Evolutionary conservation across 345 rosid genomes (phyloP), one percentile per base, ranked within the genome.

Genomic region (Citrus medica): DNA sequence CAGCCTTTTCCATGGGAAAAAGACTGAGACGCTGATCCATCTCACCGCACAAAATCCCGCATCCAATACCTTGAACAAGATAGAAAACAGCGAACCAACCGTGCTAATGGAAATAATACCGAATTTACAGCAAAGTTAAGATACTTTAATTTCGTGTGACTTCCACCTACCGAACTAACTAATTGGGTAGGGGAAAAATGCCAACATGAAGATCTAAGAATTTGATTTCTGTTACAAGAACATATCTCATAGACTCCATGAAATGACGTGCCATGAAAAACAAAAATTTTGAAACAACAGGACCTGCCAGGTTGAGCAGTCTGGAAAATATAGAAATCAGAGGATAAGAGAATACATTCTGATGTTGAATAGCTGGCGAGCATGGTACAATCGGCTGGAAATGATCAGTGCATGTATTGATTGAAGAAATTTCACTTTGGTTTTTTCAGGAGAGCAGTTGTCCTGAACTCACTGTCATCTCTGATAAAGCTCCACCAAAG

Each of bases 401-500:
- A 22, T 32, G 55, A 68, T 74, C 32, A 33, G 73, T 65, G 40
- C 79, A 71, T 59, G 59, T 40, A 48, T 71, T 73, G 80, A 55
- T 60, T 40, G 78, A 81, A 55, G 79, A 76, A 80, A 72, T 27
- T n/a, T 87, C 87, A 91, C 76, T 87, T 88, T 5, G 70, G 60
- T 78, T 92, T 95, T 87, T 90, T 94, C 46, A 88, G 82, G 74
- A 82, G 85, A 80, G 85, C 80, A 24, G 88, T 66, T 71, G 99
- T 91, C 74, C 90, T 78, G 76, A 90, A 89, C 79, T 88, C 92
- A 0, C 96, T 96, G 55, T 95, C 98, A 53, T 93, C 97, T 74
- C 91, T 84, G 71, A 86, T 86, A 80, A 95, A 93, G 84, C 98
- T 92, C 99, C 99, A 95, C 90, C 92, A 92, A 32, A 93, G 77